phyloP scores from a whole-genome alignment of 1,284 basidiomycete genomes.

The Gymnopus androsaceus region DNA sequence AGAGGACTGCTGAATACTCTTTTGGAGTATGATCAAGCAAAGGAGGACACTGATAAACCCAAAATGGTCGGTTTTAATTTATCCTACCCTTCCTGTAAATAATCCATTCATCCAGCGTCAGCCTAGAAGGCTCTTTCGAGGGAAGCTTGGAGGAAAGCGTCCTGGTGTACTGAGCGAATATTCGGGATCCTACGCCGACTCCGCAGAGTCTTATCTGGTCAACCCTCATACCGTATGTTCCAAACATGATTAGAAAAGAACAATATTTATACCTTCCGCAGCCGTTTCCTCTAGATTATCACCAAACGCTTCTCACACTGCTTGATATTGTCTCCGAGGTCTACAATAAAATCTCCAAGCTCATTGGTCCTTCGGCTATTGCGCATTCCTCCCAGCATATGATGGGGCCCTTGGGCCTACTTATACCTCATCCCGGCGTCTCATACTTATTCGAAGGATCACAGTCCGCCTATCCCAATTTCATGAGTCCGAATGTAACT shows the following conservation, averaged over 20 bases:
- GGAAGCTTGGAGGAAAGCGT: constrained; percentile 38
- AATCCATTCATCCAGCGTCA: constrained; percentile 18
- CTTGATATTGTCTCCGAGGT: constrained; percentile 85
- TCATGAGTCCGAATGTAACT: constrained; percentile 26
- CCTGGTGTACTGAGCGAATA: constrained; percentile 63
- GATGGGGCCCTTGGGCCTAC: constrained; percentile 73
- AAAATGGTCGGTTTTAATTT: constrained; percentile 58
- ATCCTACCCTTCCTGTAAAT: not conserved
- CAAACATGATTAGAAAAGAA: not conserved
- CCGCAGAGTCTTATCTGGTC: constrained; percentile 66
- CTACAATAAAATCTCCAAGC: constrained; percentile 80
- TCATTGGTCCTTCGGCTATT: constrained; percentile 77
- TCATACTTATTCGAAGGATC: constrained; percentile 63
- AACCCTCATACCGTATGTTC: constrained; percentile 72
- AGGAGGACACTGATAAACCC: constrained; percentile 80
- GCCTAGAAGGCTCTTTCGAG: constrained; percentile 59
- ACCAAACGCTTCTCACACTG: constrained; percentile 81
- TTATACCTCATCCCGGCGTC: constrained; percentile 78
- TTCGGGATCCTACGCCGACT: constrained; percentile 59
- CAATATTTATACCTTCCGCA: constrained; percentile 29
- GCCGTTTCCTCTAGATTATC: constrained; percentile 86
- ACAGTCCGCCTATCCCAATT: constrained; percentile 7
- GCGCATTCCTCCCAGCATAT: constrained; percentile 65
- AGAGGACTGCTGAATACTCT: constrained; percentile 70
- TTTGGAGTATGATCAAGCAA: constrained; percentile 76